Evolutionary conservation across 164 flowering plant genomes (phyloP).

Genomic region (Chimonanthus praecox): DNA sequence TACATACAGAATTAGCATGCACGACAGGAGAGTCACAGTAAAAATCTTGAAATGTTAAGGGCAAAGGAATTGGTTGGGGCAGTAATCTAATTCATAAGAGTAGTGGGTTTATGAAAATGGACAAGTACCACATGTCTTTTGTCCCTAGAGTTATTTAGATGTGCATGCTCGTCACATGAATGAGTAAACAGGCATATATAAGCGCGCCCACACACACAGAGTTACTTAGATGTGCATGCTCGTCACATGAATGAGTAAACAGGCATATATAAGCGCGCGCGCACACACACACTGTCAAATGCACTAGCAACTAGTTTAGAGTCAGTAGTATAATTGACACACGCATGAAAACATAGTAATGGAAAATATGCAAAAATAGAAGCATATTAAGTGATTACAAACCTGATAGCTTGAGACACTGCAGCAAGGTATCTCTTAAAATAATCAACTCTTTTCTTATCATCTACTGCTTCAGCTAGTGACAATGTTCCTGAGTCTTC

Average conservation of each 20-base stretch:
- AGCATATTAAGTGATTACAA: slow-evolving; percentile 6
- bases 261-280: neutral
- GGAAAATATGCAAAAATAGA: neutral
- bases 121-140: neutral
- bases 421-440: slow-evolving; percentile 71
- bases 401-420: slow-evolving; percentile 77
- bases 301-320: neutral
- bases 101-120: neutral
- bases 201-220: neutral
- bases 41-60: too few species aligned
- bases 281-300: neutral
- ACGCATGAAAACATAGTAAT: neutral
- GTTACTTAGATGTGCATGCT: neutral
- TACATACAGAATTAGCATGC: neutral
- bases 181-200: neutral
- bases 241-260: neutral
- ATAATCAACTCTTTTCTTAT: slow-evolving; percentile 58
- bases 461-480: slow-evolving; percentile 75
- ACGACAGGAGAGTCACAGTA: neutral
- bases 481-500: slow-evolving; percentile 47
- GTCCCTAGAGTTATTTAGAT: neutral
- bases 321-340: neutral
- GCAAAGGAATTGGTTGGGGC: too few species aligned
- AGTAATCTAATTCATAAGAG: too few species aligned
- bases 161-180: neutral